A percentile compares a stretch with the other conserved stretches of the same genome.
Conservation (phyloP, 768 basidiomycete genomes). For the Exidia glandulosa region DNA sequence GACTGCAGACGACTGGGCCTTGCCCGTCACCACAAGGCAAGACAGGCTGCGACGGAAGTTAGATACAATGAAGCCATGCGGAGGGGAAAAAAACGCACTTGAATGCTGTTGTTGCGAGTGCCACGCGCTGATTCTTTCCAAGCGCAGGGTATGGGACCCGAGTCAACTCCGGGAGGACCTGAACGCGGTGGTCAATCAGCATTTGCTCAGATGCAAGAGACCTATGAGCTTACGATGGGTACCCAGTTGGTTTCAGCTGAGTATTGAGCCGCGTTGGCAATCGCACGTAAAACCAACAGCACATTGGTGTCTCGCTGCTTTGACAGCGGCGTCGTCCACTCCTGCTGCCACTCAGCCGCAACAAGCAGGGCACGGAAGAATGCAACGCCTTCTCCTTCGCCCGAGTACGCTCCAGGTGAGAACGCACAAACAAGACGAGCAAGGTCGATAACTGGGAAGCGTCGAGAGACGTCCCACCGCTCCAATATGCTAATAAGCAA, state of each 20-base stretch:
- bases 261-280: slow-evolving; percentile 65
- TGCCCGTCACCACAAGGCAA: slow-evolving; percentile 37
- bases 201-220: neutral
- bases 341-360: slow-evolving; percentile 53
- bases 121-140: slow-evolving; percentile 62
- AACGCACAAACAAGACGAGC: slow-evolving; percentile 63
- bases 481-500: slow-evolving; percentile 48
- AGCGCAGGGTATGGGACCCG: slow-evolving; percentile 42
- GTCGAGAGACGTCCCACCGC: slow-evolving; percentile 62
- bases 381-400: slow-evolving; percentile 30
- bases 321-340: slow-evolving; percentile 42
- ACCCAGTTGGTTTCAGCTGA: slow-evolving; percentile 1
- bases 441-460: slow-evolving; percentile 88
- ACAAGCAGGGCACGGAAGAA: slow-evolving; percentile 55
- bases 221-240: neutral
- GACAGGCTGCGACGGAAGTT: slow-evolving; percentile 40
- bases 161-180: slow-evolving; percentile 48
- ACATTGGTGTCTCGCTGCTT: slow-evolving; percentile 81
- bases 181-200: slow-evolving; percentile 1
- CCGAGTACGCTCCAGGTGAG: slow-evolving; percentile 40
- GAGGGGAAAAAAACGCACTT: slow-evolving; percentile 49
- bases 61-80: neutral
- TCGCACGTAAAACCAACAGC: slow-evolving; percentile 62
- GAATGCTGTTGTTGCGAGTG: slow-evolving; percentile 71
- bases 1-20: neutral